phyloP scores from a whole-genome alignment of 192 early-diverging fungal species.

The Mortierella hygrophila region DNA sequence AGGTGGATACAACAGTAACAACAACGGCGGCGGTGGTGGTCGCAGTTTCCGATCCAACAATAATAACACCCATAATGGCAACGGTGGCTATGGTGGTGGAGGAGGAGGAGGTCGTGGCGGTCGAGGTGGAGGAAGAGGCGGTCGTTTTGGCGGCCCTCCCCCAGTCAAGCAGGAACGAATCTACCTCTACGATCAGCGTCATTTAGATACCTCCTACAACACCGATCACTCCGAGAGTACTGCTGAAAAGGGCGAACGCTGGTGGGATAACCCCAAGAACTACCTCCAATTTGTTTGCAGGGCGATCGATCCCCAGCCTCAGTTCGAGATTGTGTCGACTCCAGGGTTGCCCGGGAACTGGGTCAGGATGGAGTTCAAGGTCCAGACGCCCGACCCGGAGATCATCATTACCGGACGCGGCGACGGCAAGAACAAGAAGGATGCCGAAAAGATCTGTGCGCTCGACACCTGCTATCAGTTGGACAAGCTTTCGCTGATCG shows the following conservation, averaged over 20 bases:
- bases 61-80: background rate
- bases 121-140: slow-evolving; percentile 22
- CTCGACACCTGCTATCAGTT: slow-evolving; percentile 55
- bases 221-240: slow-evolving; percentile 30
- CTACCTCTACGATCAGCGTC: slow-evolving; percentile 53
- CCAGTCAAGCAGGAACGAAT: slow-evolving; percentile 37
- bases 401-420: slow-evolving; percentile 43
- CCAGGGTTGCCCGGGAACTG: slow-evolving; percentile 48
- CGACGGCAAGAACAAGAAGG: slow-evolving; percentile 59
- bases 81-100: slow-evolving; percentile 9
- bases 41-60: slow-evolving; percentile 13
- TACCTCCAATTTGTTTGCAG: slow-evolving; percentile 47
- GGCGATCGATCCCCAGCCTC: slow-evolving; percentile 45
- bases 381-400: slow-evolving; percentile 46
- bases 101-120: slow-evolving; percentile 25
- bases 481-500: slow-evolving; percentile 48
- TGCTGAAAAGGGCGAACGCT: slow-evolving; percentile 53
- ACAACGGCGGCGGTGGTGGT: slow-evolving; percentile 15
- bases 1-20: slow-evolving; percentile 10
- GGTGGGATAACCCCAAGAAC: slow-evolving; percentile 57
- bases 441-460: slow-evolving; percentile 56
- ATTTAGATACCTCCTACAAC: slow-evolving; percentile 48
- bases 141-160: slow-evolving; percentile 17
- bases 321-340: slow-evolving; percentile 36
- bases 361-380: slow-evolving; percentile 50